Base-by-base conservation (phyloP, 352 stramenopile species). In the Phytophthora tubulina region DNA sequence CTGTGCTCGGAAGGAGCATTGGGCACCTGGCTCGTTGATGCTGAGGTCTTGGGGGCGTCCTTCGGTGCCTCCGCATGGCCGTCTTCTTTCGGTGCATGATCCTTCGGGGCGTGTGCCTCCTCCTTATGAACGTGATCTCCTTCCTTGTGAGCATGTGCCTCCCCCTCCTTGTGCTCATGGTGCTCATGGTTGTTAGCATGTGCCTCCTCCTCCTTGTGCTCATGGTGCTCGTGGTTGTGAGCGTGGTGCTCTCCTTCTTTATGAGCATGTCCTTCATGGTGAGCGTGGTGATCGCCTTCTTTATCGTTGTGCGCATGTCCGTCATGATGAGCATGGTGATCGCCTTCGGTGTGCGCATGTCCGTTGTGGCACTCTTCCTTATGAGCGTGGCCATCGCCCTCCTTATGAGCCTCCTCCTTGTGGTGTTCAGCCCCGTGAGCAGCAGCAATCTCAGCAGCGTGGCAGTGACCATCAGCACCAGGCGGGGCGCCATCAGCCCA, bases 401-500 rank as follows among this genome's bases (percentile, higher is more conserved):
- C 32, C 38, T 48, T 59, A 13, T 55, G 49, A 27, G 5, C 33
- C 3, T 61, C 41, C 3, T 67, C 57, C 17, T 67, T 67, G 31
- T 63, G 33, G 33, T 49, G 10, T 15, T 54, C 35, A 5, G 3
- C 51, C 10, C 73, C 59, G 41, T 55, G 57, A 33, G 38, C 54
- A 35, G 54, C 45, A n/a, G 44, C 32, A 17, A 13, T 11, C 32
- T 56, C 42, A 49, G 39, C 59, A 15, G 56, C 41, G 64, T 79
- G 79, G 35, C 66, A 73, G 75, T 80, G 73, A 17, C 30, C 66
- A 35, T 79, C 63, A 4, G 60, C 46, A 4, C 46, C 66, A 41
- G 68, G 49, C 0, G 60, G 55, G 0, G 42, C 70, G 3, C 72
- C 70, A 8, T 86, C 64, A 8, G 65, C 73, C 85, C 85, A 93